Evolutionary conservation across 371 early-diverging fungal genomes (phyloP), one percentile per base, ranked within the genome.

Genomic region (Mucor velutinosus): DNA sequence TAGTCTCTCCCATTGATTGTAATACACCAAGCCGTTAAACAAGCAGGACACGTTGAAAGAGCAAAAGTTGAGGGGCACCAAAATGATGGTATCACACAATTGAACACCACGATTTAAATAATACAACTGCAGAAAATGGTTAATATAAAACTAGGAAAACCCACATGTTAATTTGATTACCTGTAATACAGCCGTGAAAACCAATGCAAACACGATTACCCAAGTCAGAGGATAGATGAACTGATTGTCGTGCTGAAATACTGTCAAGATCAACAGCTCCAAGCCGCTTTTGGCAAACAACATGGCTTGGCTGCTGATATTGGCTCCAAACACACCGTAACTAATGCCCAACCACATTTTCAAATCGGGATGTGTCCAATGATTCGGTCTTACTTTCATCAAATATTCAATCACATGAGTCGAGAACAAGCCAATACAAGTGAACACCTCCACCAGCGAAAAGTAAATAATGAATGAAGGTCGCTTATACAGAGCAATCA

Each of bases 241-340:
- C 65, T 93, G 94, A 72, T 93, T 93, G 53, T 86, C 74, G 39
- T 87, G 84, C 55, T 82, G 73, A 19, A 86, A 72, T 23, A 90
- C 65, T 0, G 91, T 86, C 49, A 93, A 70, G 7, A 89, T 74
- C 47, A 94, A 67, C 43, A 94, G 77, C 39, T 93, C 93, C n/a
- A 93, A 78, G 7, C 93, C 93, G 67, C 91, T 90, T 67, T 94
- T 94, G 35, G 93, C 93, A 78, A 93, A 92, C 58, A 94, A 68
- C 74, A 94, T 79, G 7, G 91, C 88, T 67, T 93, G 93, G 65
- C 92, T 91, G 58, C 92, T 90, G 33, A 94, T 84, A 66, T 90
- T 88, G 15, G 92, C 94, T 23, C 91, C 87, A 19, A 93, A 79
- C 10, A 89, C 78, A 14, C 93, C 94, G 58, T 90, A 94, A 58